Evolutionary conservation across 75 land plant species (phyloP), one percentile per base, ranked within the genome.

Genomic region (Sequoia sempervirens): DNA sequence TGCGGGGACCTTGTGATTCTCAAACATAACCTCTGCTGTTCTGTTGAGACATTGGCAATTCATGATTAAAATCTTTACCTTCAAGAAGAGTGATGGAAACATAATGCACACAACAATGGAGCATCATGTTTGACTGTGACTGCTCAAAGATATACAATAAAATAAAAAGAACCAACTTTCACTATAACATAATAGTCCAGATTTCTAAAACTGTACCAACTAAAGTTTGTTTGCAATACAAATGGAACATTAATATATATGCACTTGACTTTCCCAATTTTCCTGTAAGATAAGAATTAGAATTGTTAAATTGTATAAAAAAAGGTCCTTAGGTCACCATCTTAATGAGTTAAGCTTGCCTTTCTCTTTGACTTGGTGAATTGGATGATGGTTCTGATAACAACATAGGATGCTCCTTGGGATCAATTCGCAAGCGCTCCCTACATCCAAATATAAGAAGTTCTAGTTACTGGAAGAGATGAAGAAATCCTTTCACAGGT

Each of bases 1-100:
- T 47, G 99, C 99, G 40, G 99, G 99, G 75, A 94, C 96, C 79
- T 93, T 88, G 88, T 97, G 96, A 82, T 91, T 95, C 79, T 97
- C 99, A 87, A 97, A 97, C 98, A 97, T 95, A 20, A 97, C 93
- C 94, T 97, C 98, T 75, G 95, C 96, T 80, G 94, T 85, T 88
- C 99, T 97, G 94, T 80, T 47, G 14, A 81, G 32, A 81, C 23
- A 85, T 82, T 50, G 28, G 46, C 18, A 81, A 82, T 40, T 28
- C 50, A 4, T 47, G 84, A 84, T 80, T 37, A 38, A 20, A 37
- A 41, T 80, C 32, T 41, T 52, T 12, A 87, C 28, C 78, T 23
- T 30, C 32, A 47, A 70, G 3, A 73, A 74, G 32, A 85, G 12
- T 81, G 4, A 10, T 78, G n/a, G 80, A 43, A 41, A 40, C 46